These are phyloP conservation scores for Coprinellus aureogranulatus DNA, from an alignment of 768 basidiomycete species.

Conservation along the genomic window DNA sequence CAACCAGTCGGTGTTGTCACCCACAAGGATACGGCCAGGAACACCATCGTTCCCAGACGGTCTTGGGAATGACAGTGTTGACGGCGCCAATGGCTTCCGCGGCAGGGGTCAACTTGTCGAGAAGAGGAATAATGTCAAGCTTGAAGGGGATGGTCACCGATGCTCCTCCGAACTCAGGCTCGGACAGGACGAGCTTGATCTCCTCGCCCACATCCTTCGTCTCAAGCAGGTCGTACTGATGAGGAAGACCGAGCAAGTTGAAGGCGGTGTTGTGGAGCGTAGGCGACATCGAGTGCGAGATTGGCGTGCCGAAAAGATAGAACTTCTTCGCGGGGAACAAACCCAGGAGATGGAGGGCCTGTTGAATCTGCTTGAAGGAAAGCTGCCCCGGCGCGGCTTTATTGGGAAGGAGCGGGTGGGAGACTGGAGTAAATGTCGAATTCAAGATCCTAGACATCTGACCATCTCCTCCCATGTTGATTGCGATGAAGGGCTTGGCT, in stretches of 20 bases:
- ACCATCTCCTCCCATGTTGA: constrained; percentile 90
- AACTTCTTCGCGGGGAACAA: constrained; percentile 70
- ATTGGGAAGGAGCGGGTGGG: constrained; percentile 81
- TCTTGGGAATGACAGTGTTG: constrained; percentile 78
- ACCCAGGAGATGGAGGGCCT: constrained; percentile 77
- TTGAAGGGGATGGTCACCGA: constrained; percentile 97
- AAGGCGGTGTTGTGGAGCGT: constrained; percentile 91
- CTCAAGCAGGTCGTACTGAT: constrained; percentile 78
- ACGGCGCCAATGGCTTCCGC: constrained; percentile 90
- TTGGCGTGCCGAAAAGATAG: constrained; percentile 88
- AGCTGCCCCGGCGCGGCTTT: constrained; percentile 94
- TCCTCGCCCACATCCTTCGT: constrained; percentile 62
- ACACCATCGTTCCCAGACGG: constrained; percentile 36
- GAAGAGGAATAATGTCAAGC: constrained; percentile 78
- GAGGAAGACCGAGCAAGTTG: constrained; percentile 75
- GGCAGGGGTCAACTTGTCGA: constrained; percentile 77
- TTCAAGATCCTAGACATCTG: constrained; percentile 91
- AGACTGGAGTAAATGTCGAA: constrained; percentile 81
- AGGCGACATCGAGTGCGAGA: constrained; percentile 87
- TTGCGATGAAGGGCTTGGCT: constrained; percentile 84
- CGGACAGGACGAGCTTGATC: constrained; percentile 59
- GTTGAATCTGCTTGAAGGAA: constrained; percentile 82
- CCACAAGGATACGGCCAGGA: constrained; percentile 53
- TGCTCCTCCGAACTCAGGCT: constrained; percentile 86
- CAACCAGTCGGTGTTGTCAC: constrained; percentile 97